A percentile compares a stretch with the other conserved stretches of the same genome.
These are phyloP conservation scores for Aspergillus sp. DNA, from an alignment of 2,329 filamentous ascomycete genomes.

Conservation along the genomic window DNA sequence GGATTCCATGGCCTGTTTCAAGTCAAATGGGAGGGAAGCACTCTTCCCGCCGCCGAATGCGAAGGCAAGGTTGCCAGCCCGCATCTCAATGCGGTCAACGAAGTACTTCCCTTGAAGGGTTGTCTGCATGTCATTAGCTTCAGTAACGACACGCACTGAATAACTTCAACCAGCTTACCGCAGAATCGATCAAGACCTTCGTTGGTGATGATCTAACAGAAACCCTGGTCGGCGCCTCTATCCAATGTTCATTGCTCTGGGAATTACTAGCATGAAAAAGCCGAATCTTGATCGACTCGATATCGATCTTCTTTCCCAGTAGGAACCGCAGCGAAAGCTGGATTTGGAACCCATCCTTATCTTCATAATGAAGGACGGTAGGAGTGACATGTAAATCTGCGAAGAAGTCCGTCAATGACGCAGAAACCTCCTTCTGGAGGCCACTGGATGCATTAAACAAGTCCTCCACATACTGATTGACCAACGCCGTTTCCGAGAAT, in stretches of 20 bases:
- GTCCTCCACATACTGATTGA: constrained; percentile 29
- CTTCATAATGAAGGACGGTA: constrained; percentile 58
- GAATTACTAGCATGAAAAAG: constrained; percentile 43
- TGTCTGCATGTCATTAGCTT: constrained; percentile 15
- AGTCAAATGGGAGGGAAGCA: constrained; percentile 23
- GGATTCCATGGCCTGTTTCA: constrained; percentile 24
- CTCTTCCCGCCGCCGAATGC: constrained; percentile 20
- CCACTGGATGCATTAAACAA: constrained; percentile 41
- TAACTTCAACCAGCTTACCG: constrained; percentile 28
- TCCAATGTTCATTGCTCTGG: constrained; percentile 57
- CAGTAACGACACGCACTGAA: background rate
- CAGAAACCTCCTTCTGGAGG: constrained; percentile 53
- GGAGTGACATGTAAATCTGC: constrained; percentile 58
- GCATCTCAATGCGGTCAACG: constrained; percentile 61
- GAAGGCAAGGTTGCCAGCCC: constrained; percentile 32
- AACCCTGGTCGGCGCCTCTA: constrained; percentile 43
- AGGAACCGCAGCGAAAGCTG: constrained; percentile 61
- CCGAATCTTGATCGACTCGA: constrained; percentile 57
- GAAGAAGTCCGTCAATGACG: constrained; percentile 67
- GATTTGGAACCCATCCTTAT: constrained; percentile 66
- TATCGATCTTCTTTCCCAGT: constrained; percentile 57
- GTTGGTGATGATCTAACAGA: constrained; percentile 48
- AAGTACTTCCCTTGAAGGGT: constrained; percentile 59
- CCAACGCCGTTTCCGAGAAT: constrained; percentile 19
- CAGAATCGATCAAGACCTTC: constrained; percentile 41